Conservation (phyloP, 2,329 filamentous ascomycete species). For the Exophiala mesophila region DNA sequence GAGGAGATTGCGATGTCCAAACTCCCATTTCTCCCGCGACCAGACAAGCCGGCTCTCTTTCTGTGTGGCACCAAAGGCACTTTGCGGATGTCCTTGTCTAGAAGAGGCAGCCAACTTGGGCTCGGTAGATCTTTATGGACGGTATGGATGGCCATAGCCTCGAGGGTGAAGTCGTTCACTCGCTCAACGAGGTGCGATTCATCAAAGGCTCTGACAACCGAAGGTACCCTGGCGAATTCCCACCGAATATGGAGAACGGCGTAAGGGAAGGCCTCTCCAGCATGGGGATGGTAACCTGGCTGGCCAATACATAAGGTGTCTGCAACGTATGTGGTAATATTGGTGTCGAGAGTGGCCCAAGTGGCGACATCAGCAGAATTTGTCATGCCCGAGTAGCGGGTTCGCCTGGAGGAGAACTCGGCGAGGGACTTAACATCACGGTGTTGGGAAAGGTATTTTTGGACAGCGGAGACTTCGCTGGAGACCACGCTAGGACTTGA, state of each 20-base stretch:
- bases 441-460: conserved; percentile 41
- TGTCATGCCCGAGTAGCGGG: conserved; percentile 45
- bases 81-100: conserved; percentile 50
- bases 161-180: conserved; percentile 50
- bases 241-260: conserved; percentile 48
- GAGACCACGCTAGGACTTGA: conserved; percentile 3
- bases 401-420: conserved; percentile 41
- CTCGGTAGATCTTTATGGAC: conserved; percentile 43
- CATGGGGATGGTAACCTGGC: conserved; percentile 27
- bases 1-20: conserved; percentile 21
- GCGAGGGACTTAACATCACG: conserved; percentile 44
- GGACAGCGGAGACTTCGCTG: conserved; percentile 14
- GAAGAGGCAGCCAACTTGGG: conserved; percentile 46
- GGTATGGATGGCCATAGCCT: conserved; percentile 49
- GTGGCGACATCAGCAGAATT: conserved; percentile 40
- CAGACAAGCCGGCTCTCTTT: conserved; percentile 4
- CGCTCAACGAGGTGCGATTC: conserved; percentile 37
- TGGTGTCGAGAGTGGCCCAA: conserved; percentile 47
- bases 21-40: conserved; percentile 6
- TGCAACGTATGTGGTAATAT: conserved; percentile 35
- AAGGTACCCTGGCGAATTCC: conserved; percentile 35
- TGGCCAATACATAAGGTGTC: conserved; percentile 10
- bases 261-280: conserved; percentile 42
- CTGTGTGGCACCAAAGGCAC: conserved; percentile 33
- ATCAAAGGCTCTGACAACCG: conserved; percentile 21